A percentile compares a stretch with the other conserved stretches of the same genome.
Evolutionary conservation across 345 rosid species (phyloP).

Genomic region (Hibiscus mutabilis): DNA sequence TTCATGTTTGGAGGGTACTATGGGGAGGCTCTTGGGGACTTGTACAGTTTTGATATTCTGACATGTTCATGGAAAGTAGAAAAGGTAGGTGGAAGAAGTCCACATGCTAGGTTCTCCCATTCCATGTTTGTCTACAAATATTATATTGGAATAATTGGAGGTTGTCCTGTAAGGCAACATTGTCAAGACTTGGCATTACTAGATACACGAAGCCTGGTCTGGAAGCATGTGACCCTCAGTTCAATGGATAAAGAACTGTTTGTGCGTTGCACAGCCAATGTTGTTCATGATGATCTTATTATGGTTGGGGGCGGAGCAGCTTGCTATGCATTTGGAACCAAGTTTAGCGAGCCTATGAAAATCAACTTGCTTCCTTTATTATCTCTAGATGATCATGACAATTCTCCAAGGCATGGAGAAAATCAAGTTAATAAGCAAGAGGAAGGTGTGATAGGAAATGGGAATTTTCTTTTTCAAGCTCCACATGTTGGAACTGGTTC

Average conservation of each 20-base stretch:
- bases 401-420: conserved; percentile 14
- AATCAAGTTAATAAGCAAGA: conserved; percentile 15
- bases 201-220: conserved; percentile 40
- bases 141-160: conserved; percentile 76
- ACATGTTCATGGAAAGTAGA: conserved; percentile 58
- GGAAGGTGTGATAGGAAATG: conserved; percentile 22
- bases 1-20: conserved; percentile 75
- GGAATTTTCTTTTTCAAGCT: conserved; percentile 18
- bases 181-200: conserved; percentile 63
- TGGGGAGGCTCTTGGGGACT: conserved; percentile 73
- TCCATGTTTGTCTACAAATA: conserved; percentile 68
- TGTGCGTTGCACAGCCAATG: conserved; percentile 65
- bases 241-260: conserved; percentile 58
- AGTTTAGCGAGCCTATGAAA: conserved; percentile 73
- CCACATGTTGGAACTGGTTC: conserved; percentile 15
- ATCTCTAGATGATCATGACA: conserved; percentile 18
- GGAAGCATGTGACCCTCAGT: conserved; percentile 63
- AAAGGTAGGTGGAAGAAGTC: conserved; percentile 57
- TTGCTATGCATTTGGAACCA: conserved; percentile 96
- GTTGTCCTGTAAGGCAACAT: conserved; percentile 77
- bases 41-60: conserved; percentile 65
- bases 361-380: conserved; percentile 45
- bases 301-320: conserved; percentile 92
- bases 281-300: conserved; percentile 66
- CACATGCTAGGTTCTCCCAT: conserved; percentile 84